Percentiles rank a stretch among this genome's conserved stretches.
Conservation (phyloP, 1,284 basidiomycete species). For the Rhodotorula sp. region DNA sequence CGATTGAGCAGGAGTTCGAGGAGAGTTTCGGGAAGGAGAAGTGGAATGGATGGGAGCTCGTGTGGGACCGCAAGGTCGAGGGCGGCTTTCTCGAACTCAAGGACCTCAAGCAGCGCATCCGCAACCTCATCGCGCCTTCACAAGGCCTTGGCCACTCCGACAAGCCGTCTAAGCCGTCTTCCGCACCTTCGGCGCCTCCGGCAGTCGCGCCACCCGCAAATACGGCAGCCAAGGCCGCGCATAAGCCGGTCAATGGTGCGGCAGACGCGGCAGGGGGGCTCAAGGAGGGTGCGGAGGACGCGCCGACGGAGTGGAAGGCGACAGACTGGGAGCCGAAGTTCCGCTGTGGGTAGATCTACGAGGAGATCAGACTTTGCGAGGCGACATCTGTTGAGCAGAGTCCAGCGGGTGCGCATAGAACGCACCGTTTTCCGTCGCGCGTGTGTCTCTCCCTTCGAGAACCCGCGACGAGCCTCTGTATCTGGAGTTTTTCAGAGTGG, state of each 20-base stretch:
- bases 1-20: slow-evolving; percentile 46
- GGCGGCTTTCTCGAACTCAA: slow-evolving; percentile 88
- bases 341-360: not conserved
- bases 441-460: too few relatives aligned
- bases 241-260: too few relatives aligned
- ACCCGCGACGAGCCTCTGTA: too few relatives aligned
- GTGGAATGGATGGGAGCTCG: slow-evolving; percentile 41
- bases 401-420: too few relatives aligned
- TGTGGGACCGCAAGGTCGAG: slow-evolving; percentile 59
- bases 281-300: too few relatives aligned
- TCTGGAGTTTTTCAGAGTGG: too few relatives aligned
- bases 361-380: too few relatives aligned
- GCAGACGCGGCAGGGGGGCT: not conserved
- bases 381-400: too few relatives aligned
- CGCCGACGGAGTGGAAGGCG: not conserved
- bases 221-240: not conserved
- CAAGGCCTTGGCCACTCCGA: slow-evolving; percentile 82
- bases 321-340: slow-evolving; percentile 25
- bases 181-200: not conserved
- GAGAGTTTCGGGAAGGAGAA: slow-evolving; percentile 46
- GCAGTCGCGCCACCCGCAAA: not conserved
- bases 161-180: slow-evolving; percentile 42
- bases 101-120: slow-evolving; percentile 79
- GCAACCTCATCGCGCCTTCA: slow-evolving; percentile 75
- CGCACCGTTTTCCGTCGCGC: too few relatives aligned